Evolutionary conservation across 2,329 filamentous ascomycete genomes (phyloP).

Genomic region (Arthroderma sp.): DNA sequence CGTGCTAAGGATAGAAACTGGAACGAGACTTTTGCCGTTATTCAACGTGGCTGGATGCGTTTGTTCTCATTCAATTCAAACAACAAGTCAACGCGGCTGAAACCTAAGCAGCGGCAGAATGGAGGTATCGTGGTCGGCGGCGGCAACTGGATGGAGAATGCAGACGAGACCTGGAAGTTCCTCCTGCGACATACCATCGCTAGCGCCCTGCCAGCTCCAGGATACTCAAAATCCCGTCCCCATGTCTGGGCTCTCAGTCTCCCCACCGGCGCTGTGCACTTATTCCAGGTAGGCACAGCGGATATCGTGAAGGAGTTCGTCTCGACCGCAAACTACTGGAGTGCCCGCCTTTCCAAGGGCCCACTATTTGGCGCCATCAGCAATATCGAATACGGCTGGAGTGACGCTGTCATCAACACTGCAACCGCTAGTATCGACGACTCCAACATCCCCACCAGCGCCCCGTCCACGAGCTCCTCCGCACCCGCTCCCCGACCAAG

Average conservation of each 20-base stretch:
- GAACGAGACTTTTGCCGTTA: slow-evolving; percentile 89
- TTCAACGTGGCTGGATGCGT: slow-evolving; percentile 87
- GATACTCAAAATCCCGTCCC: slow-evolving; percentile 79
- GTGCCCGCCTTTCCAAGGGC: slow-evolving; percentile 83
- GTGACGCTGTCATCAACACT: slow-evolving; percentile 66
- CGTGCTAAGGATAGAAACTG: slow-evolving; percentile 89
- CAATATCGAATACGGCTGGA: slow-evolving; percentile 97
- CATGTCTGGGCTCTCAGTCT: slow-evolving; percentile 91
- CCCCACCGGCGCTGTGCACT: slow-evolving; percentile 82
- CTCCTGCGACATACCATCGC: slow-evolving; percentile 83
- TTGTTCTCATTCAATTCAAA: slow-evolving; percentile 84
- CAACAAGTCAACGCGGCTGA: slow-evolving; percentile 52
- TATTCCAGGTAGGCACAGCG: slow-evolving; percentile 94
- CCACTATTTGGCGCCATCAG: slow-evolving; percentile 85
- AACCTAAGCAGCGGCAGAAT: slow-evolving; percentile 43
- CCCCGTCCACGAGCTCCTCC: slow-evolving; percentile 8
- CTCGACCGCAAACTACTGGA: slow-evolving; percentile 93
- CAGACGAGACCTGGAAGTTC: slow-evolving; percentile 77
- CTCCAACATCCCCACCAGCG: slow-evolving; percentile 23
- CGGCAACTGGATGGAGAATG: slow-evolving; percentile 97
- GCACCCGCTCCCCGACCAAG: slow-evolving; percentile 33
- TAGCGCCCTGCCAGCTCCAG: slow-evolving; percentile 75
- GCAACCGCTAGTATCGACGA: slow-evolving; percentile 54
- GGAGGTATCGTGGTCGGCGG: slow-evolving; percentile 69
- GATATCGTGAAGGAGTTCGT: slow-evolving; percentile 95